These are phyloP conservation scores for Agarophyton chilense DNA, from an alignment of 23 red algal species.

Conservation along the genomic window DNA sequence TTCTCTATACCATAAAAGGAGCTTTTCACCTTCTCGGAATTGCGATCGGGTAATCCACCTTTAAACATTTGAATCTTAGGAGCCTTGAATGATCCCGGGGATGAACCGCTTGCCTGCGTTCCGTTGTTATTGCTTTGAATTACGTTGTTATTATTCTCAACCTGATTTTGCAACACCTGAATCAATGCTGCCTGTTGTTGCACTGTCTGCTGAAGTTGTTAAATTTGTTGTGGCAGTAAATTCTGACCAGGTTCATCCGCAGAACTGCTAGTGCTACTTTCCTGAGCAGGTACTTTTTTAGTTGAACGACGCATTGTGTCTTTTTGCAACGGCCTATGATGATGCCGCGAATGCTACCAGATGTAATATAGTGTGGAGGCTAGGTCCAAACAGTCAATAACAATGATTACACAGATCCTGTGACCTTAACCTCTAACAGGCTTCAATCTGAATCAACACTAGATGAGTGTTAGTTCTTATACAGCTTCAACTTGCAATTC, in stretches of 20 bases:
- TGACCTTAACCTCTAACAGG: too few species aligned
- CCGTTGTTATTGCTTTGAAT: too few species aligned
- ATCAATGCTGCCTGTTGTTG: not conserved
- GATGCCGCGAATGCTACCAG: conserved; percentile 9
- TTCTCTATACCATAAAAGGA: conserved; percentile 20
- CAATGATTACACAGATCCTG: too few species aligned
- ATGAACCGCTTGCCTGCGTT: not conserved
- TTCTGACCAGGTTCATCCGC: not conserved
- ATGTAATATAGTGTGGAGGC: conserved; percentile 18
- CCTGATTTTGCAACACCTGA: not conserved
- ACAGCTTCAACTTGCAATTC: too few species aligned
- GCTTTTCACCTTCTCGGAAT: conserved; percentile 10
- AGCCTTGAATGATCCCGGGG: conserved; percentile 2
- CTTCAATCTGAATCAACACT: too few species aligned
- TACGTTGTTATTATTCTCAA: not conserved
- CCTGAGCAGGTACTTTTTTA: not conserved
- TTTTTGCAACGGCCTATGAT: not conserved
- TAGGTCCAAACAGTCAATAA: too few species aligned
- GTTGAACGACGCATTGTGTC: conserved; percentile 16
- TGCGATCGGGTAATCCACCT: not conserved
- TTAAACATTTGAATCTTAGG: conserved; percentile 23
- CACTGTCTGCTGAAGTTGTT: not conserved
- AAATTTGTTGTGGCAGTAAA: conserved; percentile 1
- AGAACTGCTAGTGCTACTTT: too few species aligned
- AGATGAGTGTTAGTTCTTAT: too few species aligned